phyloP scores from a whole-genome alignment of 345 rosid species.

The Corchorus olitorius region DNA sequence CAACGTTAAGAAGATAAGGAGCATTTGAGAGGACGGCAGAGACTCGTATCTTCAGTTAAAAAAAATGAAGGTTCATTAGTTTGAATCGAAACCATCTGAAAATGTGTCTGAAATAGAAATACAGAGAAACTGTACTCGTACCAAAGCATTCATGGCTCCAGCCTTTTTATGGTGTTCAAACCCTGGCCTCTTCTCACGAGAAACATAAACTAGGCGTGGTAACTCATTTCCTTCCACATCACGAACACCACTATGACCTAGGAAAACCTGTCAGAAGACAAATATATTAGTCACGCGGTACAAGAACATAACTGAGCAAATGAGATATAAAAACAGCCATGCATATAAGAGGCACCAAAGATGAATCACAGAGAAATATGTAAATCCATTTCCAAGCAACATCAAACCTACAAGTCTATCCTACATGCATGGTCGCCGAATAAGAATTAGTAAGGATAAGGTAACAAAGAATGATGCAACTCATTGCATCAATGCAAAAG shows the following conservation, averaged over 20 bases:
- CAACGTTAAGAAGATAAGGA: constrained; percentile 88
- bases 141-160: constrained; percentile 98
- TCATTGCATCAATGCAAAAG: background rate
- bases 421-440: background rate
- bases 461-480: background rate
- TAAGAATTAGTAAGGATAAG: background rate
- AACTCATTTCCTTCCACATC: constrained; percentile 83
- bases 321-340: background rate
- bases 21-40: constrained; percentile 95
- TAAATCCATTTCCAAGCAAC: background rate
- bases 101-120: background rate
- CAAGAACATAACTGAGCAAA: background rate
- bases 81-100: background rate
- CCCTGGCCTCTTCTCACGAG: constrained; percentile 99
- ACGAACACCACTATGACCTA: constrained; percentile 76
- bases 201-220: constrained; percentile 91
- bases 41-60: constrained; percentile 65
- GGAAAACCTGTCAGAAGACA: constrained; percentile 67
- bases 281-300: constrained; percentile 10
- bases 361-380: background rate
- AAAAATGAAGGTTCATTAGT: constrained; percentile 13
- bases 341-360: background rate
- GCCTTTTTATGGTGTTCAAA: constrained; percentile 99
- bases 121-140: constrained; percentile 28
- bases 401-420: background rate